Percentiles rank a stretch among this genome's conserved stretches.
Conservation (phyloP, 176 grass and related monocot genomes). For the Cenchrus purpureus region DNA sequence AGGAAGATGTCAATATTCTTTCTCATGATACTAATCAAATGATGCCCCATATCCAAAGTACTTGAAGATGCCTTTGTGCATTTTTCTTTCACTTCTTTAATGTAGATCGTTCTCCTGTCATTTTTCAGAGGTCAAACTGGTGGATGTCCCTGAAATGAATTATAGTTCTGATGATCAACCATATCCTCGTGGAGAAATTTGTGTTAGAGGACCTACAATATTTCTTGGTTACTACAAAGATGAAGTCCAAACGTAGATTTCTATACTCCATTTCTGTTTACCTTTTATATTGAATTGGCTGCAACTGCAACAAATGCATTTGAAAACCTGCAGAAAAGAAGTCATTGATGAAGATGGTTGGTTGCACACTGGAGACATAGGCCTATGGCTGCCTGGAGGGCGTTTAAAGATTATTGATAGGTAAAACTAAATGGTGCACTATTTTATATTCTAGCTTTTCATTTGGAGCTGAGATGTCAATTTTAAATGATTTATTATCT, state of each 20-base stretch:
- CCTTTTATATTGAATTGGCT: conserved; percentile 12
- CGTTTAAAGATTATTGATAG: conserved; percentile 95
- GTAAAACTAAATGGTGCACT: conserved; percentile 44
- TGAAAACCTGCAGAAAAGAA: conserved; percentile 61
- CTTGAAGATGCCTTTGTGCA: not conserved
- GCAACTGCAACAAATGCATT: conserved; percentile 15
- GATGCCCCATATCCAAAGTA: too few species aligned
- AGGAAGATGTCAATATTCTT: not conserved
- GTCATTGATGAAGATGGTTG: conserved; percentile 91
- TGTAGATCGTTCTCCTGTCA: conserved; percentile 21
- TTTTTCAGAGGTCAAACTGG: conserved; percentile 92
- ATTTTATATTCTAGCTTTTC: conserved; percentile 5
- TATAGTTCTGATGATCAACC: conserved; percentile 90
- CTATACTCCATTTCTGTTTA: not conserved
- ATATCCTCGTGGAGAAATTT: conserved; percentile 97
- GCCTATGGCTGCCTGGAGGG: conserved; percentile 89
- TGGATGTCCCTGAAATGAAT: conserved; percentile 98
- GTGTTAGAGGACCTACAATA: conserved; percentile 82
- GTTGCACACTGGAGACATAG: conserved; percentile 99
- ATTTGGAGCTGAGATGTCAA: not conserved
- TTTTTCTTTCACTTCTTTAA: conserved; percentile 32
- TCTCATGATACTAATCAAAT: not conserved
- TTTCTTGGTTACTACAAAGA: conserved; percentile 91
- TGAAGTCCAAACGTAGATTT: conserved; percentile 83
- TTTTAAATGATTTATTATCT: not conserved